Base-by-base conservation (phyloP, 495 filamentous ascomycete genomes). In the Penicillium egyptiacum region DNA sequence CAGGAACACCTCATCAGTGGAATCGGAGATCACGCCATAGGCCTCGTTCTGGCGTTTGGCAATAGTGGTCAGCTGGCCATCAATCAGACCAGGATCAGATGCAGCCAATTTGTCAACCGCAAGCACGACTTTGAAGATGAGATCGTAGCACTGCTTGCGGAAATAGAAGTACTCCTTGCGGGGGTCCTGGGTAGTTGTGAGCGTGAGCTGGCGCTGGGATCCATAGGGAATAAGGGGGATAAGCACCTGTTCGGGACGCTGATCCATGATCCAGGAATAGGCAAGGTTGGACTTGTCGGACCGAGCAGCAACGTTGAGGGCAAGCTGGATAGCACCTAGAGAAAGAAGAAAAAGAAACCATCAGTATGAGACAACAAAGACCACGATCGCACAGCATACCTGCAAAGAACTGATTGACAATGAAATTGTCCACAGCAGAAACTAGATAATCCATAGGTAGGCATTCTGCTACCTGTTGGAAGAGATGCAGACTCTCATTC, bases 1-100 rank as follows among this genome's bases (percentile, higher is more conserved):
- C 69, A 98, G 84, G 74, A 98, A 99, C 1, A 96, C 86, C 61
- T 96, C 90, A 61, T 99, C 94, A 9, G 82, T 79, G 0, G 92
- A 96, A 45, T 79, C 83, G 64, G 94, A 87, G 64, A 98, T 88
- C 0, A 95, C 86, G 45, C 81, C 81, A 71, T 96, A 95, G 0
- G 94, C 92, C 72, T 99, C 94, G 51, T 81, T 82, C 58, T 88
- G 83, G 58, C 93, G 88, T 35, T 86, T 92, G 7, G 87, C 87
- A 39, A 86, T 81, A 4, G 86, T 68, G 0, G 90, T 91, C 16
- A 81, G 79, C 57, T 89, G 85, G 31, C 93, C 93, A 62, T 97
- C 91, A 28, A 91, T 73, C 49, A 84, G 73, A 40, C 88, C 85
- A 1, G 88, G 88, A 50, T 88, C 83, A 14, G 77, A 67, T 48